phyloP scores from a whole-genome alignment of 257 asterid genomes.

The Ligustrum vulgare region DNA sequence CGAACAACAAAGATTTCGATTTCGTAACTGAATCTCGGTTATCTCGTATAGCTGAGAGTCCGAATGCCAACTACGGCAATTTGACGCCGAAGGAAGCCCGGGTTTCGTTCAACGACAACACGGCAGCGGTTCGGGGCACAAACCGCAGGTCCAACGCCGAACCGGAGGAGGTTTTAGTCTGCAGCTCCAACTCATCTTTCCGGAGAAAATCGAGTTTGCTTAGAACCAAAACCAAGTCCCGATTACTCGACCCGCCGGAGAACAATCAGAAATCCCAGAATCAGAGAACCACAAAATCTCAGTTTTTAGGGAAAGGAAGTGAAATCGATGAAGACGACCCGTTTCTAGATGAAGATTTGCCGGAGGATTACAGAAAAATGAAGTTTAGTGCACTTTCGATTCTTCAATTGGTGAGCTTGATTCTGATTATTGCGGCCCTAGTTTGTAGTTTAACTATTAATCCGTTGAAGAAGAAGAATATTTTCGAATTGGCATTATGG shows the following conservation, averaged over 20 bases:
- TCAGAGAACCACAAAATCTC: slow-evolving; percentile 44
- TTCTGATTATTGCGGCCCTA: slow-evolving; percentile 52
- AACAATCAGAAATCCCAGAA: slow-evolving; percentile 39
- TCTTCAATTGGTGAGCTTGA: slow-evolving; percentile 58
- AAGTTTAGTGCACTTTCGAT: slow-evolving; percentile 48
- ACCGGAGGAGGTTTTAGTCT: slow-evolving; percentile 52
- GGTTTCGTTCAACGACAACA: slow-evolving; percentile 12
- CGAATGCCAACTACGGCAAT: slow-evolving; percentile 31
- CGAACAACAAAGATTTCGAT: slow-evolving; percentile 39
- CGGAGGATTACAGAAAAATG: slow-evolving; percentile 64
- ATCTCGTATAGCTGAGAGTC: slow-evolving; percentile 54
- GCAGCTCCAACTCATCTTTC: slow-evolving; percentile 62
- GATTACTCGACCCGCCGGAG: slow-evolving; percentile 69
- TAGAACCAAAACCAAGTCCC: slow-evolving; percentile 53
- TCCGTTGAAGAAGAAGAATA: slow-evolving; percentile 23
- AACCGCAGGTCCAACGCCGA: slow-evolving; percentile 55
- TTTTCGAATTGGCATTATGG: slow-evolving; percentile 57
- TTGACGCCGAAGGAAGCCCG: slow-evolving; percentile 39
- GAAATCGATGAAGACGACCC: slow-evolving; percentile 82
- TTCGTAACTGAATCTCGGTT: slow-evolving; percentile 45
- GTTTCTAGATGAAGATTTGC: slow-evolving; percentile 73
- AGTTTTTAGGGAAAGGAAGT: slow-evolving; percentile 45
- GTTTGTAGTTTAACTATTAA: slow-evolving; percentile 49
- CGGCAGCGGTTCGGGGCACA: not conserved
- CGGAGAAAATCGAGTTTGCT: slow-evolving; percentile 50